Conservation (phyloP, 306 rosid genomes). For the Calophaca sinica region DNA sequence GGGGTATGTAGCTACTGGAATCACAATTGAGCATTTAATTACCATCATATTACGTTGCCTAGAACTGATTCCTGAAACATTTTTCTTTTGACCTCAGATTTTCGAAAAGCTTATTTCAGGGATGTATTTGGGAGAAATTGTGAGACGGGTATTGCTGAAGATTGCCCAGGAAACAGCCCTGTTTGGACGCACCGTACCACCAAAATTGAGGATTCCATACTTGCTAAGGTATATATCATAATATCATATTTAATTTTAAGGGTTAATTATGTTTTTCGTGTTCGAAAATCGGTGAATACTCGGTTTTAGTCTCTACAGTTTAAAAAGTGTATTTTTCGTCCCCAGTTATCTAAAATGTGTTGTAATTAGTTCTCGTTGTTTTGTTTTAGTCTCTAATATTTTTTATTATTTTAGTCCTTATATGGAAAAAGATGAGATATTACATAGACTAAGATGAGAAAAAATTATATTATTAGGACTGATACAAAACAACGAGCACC, state of each 20-base stretch:
- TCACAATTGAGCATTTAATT: background rate
- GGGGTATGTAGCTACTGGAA: slow-evolving; percentile 53
- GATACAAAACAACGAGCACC: too few species aligned
- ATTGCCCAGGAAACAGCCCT: slow-evolving; percentile 70
- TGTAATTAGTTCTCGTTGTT: too few species aligned
- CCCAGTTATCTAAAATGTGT: too few species aligned
- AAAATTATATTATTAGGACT: too few species aligned
- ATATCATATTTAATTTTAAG: background rate
- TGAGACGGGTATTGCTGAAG: slow-evolving; percentile 63
- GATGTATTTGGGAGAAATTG: slow-evolving; percentile 72
- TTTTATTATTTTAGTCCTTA: too few species aligned
- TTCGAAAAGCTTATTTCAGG: slow-evolving; percentile 72
- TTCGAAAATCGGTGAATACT: too few species aligned
- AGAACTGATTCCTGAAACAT: background rate
- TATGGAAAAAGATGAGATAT: too few species aligned
- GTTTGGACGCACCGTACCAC: slow-evolving; percentile 61
- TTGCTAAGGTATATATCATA: slow-evolving; percentile 53
- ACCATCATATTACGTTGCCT: slow-evolving; percentile 11
- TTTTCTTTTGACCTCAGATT: slow-evolving; percentile 39
- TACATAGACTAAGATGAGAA: too few species aligned
- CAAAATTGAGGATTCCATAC: slow-evolving; percentile 63
- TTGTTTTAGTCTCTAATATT: too few species aligned
- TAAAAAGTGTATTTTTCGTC: too few species aligned
- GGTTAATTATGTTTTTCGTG: too few species aligned
- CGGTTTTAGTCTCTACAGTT: too few species aligned